A percentile compares a stretch with the other conserved stretches of the same genome.
These are phyloP conservation scores for Aaosphaeria arxii DNA, from an alignment of 2,329 filamentous ascomycete genomes.

Conservation along the genomic window DNA sequence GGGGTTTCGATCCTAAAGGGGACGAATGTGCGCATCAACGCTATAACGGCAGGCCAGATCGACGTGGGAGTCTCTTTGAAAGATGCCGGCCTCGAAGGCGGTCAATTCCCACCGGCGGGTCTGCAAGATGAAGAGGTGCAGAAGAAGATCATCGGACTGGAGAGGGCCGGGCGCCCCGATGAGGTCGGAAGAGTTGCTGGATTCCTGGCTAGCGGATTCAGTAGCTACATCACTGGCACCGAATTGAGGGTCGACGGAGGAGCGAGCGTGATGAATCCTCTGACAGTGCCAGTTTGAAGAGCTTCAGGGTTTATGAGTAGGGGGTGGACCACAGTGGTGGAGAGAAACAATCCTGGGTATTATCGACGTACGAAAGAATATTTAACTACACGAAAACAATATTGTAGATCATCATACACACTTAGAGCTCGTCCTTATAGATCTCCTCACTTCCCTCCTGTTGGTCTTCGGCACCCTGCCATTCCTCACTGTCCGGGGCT, in stretches of 20 bases:
- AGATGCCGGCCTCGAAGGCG: conserved; percentile 40
- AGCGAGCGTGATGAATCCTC: conserved; percentile 42
- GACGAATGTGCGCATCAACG: conserved; percentile 59
- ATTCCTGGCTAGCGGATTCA: conserved; percentile 62
- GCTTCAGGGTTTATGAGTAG: background rate
- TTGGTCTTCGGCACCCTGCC: conserved; percentile 18
- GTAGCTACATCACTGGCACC: conserved; percentile 59
- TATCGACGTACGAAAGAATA: background rate
- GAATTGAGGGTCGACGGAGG: conserved; percentile 64
- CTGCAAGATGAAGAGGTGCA: conserved; percentile 51
- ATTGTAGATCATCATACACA: background rate
- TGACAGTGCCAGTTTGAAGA: conserved; percentile 34
- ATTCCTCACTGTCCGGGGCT: conserved; percentile 4
- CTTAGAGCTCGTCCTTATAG: conserved; percentile 40
- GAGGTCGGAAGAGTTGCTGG: conserved; percentile 61
- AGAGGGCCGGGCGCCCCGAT: conserved; percentile 55
- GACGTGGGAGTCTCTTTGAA: conserved; percentile 48
- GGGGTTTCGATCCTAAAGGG: conserved; percentile 58
- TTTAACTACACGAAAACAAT: background rate
- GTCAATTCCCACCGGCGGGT: conserved; percentile 55
- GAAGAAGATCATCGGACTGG: conserved; percentile 54
- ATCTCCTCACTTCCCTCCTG: conserved; percentile 40
- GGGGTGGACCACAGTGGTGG: background rate
- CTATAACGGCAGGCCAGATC: conserved; percentile 47
- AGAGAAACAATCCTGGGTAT: background rate